These are phyloP conservation scores for Apiotrichum gamsii DNA, from an alignment of 1,284 basidiomycete genomes.

Conservation along the genomic window DNA sequence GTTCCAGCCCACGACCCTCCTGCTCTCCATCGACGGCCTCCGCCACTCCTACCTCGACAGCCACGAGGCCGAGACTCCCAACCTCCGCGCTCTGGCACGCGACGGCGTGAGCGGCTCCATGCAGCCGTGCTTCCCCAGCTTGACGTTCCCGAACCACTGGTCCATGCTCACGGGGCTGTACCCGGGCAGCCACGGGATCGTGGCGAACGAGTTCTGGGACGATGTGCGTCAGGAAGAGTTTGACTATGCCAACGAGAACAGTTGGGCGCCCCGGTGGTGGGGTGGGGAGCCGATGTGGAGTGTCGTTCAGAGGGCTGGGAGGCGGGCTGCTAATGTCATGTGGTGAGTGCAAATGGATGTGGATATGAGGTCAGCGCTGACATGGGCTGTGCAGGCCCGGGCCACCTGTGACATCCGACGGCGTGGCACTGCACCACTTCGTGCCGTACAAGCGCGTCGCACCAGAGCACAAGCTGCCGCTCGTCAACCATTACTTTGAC, in stretches of 20 bases:
- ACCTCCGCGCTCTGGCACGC: conserved; percentile 18
- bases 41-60: conserved; percentile 23
- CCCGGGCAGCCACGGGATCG: conserved; percentile 80
- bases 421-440: conserved; percentile 64
- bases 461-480: conserved; percentile 61
- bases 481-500: conserved; percentile 72
- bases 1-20: conserved; percentile 27
- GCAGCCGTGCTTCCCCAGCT: conserved; percentile 76
- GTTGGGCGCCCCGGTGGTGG: conserved; percentile 73
- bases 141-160: conserved; percentile 94
- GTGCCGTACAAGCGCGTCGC: conserved; percentile 64
- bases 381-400: conserved; percentile 65
- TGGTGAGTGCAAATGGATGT: conserved; percentile 55
- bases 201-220: conserved; percentile 88
- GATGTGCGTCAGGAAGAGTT: conserved; percentile 53
- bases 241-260: conserved; percentile 55
- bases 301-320: conserved; percentile 64
- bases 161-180: conserved; percentile 77
- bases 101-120: conserved; percentile 73
- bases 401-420: conserved; percentile 62
- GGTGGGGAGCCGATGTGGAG: conserved; percentile 87
- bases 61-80: conserved; percentile 9
- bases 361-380: not conserved
- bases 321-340: conserved; percentile 81
- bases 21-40: conserved; percentile 35